phyloP scores from a whole-genome alignment of 495 filamentous ascomycete species.

The Penicillium daleae region DNA sequence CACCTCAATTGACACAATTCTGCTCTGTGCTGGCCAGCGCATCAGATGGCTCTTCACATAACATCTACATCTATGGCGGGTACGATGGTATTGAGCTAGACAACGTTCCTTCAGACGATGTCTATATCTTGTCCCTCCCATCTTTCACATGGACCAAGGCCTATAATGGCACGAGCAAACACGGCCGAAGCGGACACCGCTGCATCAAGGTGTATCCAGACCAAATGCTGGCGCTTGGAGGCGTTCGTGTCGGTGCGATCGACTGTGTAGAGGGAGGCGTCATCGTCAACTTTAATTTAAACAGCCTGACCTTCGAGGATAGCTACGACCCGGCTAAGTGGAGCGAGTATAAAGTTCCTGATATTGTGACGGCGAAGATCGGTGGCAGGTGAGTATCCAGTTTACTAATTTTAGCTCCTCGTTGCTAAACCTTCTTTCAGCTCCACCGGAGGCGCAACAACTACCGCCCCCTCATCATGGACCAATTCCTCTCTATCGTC shows the following conservation, averaged over 20 bases:
- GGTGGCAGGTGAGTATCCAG: slow-evolving; percentile 57
- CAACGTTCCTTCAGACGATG: slow-evolving; percentile 58
- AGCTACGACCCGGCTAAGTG: slow-evolving; percentile 62
- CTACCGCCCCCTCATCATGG: slow-evolving; percentile 53
- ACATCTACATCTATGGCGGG: slow-evolving; percentile 79
- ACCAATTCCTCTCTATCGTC: slow-evolving; percentile 49
- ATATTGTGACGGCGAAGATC: slow-evolving; percentile 57
- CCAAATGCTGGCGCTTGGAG: slow-evolving; percentile 74
- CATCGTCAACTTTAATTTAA: slow-evolving; percentile 67
- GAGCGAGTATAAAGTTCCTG: slow-evolving; percentile 64
- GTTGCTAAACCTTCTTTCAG: slow-evolving; percentile 19
- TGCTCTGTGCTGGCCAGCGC: slow-evolving; percentile 69
- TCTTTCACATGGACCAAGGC: slow-evolving; percentile 77
- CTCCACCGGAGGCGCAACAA: slow-evolving; percentile 63
- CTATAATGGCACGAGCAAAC: slow-evolving; percentile 45
- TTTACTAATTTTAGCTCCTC: not conserved
- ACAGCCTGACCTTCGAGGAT: slow-evolving; percentile 56
- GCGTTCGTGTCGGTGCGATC: slow-evolving; percentile 32
- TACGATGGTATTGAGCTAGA: slow-evolving; percentile 53
- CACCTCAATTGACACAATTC: slow-evolving; percentile 58
- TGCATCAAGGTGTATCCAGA: slow-evolving; percentile 72
- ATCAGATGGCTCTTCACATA: slow-evolving; percentile 62
- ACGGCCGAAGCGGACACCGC: slow-evolving; percentile 63
- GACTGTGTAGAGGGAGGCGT: slow-evolving; percentile 59
- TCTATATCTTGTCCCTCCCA: slow-evolving; percentile 75